These are phyloP conservation scores for Catharanthus roseus DNA, from an alignment of 257 asterid genomes.

Conservation along the genomic window DNA sequence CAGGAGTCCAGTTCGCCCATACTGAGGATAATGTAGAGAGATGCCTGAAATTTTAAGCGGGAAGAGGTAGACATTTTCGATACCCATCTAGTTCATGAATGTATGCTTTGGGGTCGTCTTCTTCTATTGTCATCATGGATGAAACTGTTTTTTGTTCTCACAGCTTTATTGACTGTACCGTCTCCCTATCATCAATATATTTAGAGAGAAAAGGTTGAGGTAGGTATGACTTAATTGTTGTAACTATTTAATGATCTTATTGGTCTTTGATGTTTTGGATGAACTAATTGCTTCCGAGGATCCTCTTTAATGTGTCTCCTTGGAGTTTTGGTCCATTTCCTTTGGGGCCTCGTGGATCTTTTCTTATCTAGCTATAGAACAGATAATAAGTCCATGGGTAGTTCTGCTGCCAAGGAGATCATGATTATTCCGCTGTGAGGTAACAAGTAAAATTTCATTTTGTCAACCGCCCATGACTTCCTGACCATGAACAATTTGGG, in stretches of 20 bases:
- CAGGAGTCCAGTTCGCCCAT: conserved; percentile 60
- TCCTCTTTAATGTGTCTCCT: conserved; percentile 8
- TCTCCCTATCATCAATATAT: conserved; percentile 70
- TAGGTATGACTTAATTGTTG: conserved; percentile 41
- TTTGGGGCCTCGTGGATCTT: conserved; percentile 19
- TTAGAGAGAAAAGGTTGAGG: conserved; percentile 77
- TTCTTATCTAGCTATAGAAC: conserved; percentile 19
- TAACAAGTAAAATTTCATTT: conserved; percentile 30
- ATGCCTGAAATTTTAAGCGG: conserved; percentile 47
- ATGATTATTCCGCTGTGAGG: conserved; percentile 26
- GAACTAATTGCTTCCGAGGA: conserved; percentile 15
- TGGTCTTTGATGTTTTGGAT: conserved; percentile 15
- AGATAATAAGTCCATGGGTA: conserved; percentile 31
- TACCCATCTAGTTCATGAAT: conserved; percentile 49
- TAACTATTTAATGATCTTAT: conserved; percentile 21
- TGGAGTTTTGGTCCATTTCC: conserved; percentile 22
- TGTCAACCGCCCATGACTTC: conserved; percentile 20
- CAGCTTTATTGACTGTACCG: conserved; percentile 76
- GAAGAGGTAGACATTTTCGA: conserved; percentile 80
- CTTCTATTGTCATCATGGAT: conserved; percentile 51
- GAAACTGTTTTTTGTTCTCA: conserved; percentile 75
- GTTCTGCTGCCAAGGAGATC: conserved; percentile 34
- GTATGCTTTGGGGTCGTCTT: conserved; percentile 49
- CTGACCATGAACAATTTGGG: conserved; percentile 14
- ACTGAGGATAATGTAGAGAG: conserved; percentile 46